A percentile compares a stretch with the other conserved stretches of the same genome.
Evolutionary conservation across 2,329 filamentous ascomycete species (phyloP).

Genomic region (Pseudocercospora vitis): DNA sequence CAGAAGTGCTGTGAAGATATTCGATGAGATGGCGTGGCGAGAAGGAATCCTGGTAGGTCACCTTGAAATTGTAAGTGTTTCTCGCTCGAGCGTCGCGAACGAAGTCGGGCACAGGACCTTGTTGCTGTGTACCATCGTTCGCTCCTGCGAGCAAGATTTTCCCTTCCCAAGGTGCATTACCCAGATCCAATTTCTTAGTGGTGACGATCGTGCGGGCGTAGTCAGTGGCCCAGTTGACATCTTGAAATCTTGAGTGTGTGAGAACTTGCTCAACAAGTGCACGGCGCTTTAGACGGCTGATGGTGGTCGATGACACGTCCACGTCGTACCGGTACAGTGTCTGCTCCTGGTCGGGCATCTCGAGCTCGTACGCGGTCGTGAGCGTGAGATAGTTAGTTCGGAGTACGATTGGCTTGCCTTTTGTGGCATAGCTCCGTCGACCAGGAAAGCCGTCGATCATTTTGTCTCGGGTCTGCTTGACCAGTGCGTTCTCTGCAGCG

Average conservation of each 20-base stretch:
- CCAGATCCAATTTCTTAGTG: constrained; percentile 31
- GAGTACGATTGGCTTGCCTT: constrained; percentile 42
- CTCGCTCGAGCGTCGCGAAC: constrained; percentile 31
- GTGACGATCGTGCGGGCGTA: constrained; percentile 41
- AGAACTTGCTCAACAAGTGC: constrained; percentile 51
- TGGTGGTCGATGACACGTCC: constrained; percentile 32
- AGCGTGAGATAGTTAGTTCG: constrained; percentile 47
- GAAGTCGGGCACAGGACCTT: constrained; percentile 23
- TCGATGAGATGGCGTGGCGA: constrained; percentile 46
- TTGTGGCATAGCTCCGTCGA: constrained; percentile 41
- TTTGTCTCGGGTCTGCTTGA: constrained; percentile 28
- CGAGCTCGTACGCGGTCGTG: constrained; percentile 38
- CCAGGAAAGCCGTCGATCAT: constrained; percentile 37
- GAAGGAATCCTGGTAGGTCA: constrained; percentile 40
- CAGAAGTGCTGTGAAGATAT: constrained; percentile 42
- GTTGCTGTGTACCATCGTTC: constrained; percentile 3
- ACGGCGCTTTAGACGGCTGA: constrained; percentile 47
- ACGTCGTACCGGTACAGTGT: constrained; percentile 47
- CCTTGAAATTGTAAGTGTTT: constrained; percentile 40
- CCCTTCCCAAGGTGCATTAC: constrained; percentile 10
- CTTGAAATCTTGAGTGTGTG: constrained; percentile 35
- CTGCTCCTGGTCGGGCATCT: constrained; percentile 24
- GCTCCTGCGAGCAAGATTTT: constrained; percentile 38
- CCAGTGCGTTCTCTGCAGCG: constrained; percentile 28
- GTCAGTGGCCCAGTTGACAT: constrained; percentile 41